A percentile compares a stretch with the other conserved stretches of the same genome.
phyloP scores from a whole-genome alignment of 192 early-diverging fungal species.

The Fimicolochytrium jonesii region DNA sequence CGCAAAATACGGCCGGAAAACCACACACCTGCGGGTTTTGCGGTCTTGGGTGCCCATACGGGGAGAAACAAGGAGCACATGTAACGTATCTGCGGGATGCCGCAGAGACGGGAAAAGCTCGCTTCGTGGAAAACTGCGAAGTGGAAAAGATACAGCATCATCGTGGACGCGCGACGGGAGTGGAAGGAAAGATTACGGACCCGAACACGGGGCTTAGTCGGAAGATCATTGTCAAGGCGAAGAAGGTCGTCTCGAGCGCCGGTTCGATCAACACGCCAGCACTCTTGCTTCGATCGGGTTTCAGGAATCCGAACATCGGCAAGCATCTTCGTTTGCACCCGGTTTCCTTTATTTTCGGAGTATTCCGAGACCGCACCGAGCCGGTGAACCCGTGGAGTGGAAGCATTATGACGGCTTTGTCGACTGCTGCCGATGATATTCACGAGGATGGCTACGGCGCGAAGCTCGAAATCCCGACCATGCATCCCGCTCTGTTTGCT shows the following conservation, averaged over 20 bases:
- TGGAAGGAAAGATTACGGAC: slow-evolving; percentile 38
- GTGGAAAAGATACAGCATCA: slow-evolving; percentile 52
- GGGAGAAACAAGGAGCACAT: slow-evolving; percentile 63
- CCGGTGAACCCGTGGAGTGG: slow-evolving; percentile 46
- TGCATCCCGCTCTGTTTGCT: slow-evolving; percentile 50
- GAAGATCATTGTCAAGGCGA: slow-evolving; percentile 42
- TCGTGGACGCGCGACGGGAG: slow-evolving; percentile 50
- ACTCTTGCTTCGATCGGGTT: slow-evolving; percentile 57
- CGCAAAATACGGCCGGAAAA: slow-evolving; percentile 60
- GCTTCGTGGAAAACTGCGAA: slow-evolving; percentile 55
- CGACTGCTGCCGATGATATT: slow-evolving; percentile 49
- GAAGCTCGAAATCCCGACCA: slow-evolving; percentile 57
- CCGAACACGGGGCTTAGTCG: slow-evolving; percentile 3
- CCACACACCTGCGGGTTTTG: slow-evolving; percentile 63
- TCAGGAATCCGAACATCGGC: slow-evolving; percentile 69
- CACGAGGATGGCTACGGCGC: slow-evolving; percentile 64
- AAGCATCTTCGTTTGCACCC: slow-evolving; percentile 64
- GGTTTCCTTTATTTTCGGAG: slow-evolving; percentile 53
- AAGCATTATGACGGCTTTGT: slow-evolving; percentile 55
- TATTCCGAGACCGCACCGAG: slow-evolving; percentile 47
- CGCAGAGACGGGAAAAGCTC: slow-evolving; percentile 49
- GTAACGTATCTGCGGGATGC: slow-evolving; percentile 70
- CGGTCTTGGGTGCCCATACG: slow-evolving; percentile 64
- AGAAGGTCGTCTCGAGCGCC: slow-evolving; percentile 53
- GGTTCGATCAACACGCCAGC: slow-evolving; percentile 67